These are phyloP conservation scores for Verticillium alfalfae DNA, from an alignment of 2,329 filamentous ascomycete species.

Conservation along the genomic window DNA sequence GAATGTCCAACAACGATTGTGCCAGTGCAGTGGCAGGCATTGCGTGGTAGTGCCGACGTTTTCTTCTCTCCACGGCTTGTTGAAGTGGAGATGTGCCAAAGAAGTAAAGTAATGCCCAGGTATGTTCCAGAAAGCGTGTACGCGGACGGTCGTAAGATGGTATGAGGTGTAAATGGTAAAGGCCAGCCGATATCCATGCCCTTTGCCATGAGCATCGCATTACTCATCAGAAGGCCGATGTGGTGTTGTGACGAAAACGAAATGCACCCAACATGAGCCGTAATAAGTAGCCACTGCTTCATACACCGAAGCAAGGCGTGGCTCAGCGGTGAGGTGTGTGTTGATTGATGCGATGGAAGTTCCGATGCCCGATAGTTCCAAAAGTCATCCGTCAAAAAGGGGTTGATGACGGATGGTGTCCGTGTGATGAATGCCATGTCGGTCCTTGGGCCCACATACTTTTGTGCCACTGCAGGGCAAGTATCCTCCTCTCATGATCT, in stretches of 20 bases:
- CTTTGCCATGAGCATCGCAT: neutral
- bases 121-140: neutral
- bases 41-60: neutral
- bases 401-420: neutral
- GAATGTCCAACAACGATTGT: neutral
- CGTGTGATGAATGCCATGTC: neutral
- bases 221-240: neutral
- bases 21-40: neutral
- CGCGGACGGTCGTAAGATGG: neutral
- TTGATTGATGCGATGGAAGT: neutral
- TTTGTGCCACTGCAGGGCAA: neutral
- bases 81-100: slow-evolving; percentile 13
- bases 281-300: neutral
- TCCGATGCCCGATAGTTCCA: neutral
- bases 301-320: neutral
- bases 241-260: neutral
- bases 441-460: neutral
- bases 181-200: neutral
- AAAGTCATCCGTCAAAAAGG: neutral
- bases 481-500: neutral
- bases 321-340: neutral
- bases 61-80: slow-evolving; percentile 16
- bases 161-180: neutral
- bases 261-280: neutral
- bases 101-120: slow-evolving; percentile 4